Evolutionary conservation across 768 basidiomycete genomes (phyloP).

Genomic region (Trametes gibbosa): DNA sequence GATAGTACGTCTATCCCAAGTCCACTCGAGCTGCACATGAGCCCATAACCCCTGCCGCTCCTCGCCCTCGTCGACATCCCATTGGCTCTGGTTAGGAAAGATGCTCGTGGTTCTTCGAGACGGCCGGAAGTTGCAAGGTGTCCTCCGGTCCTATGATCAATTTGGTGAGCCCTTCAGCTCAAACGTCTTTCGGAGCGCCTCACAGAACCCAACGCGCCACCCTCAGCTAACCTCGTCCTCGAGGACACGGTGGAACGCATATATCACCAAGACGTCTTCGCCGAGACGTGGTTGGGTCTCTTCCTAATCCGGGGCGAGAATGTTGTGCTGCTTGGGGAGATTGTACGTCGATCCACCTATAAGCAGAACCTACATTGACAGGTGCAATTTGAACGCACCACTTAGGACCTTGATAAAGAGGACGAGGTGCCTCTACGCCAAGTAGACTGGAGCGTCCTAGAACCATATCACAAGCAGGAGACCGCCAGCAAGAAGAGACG

Average conservation of each 20-base stretch:
- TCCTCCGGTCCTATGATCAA: conserved; percentile 96
- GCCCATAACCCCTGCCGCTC: conserved; percentile 21
- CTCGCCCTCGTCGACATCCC: conserved; percentile 11
- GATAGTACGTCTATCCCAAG: conserved; percentile 90
- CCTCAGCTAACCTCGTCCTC: conserved; percentile 90
- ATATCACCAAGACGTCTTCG: conserved; percentile 85
- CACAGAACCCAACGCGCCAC: neutral
- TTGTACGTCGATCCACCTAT: conserved; percentile 55
- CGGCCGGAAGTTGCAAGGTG: conserved; percentile 94
- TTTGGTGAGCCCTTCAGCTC: conserved; percentile 64
- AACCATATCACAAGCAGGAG: conserved; percentile 70
- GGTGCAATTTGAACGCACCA: neutral
- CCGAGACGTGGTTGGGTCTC: conserved; percentile 84
- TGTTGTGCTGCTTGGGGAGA: conserved; percentile 94
- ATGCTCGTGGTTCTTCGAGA: conserved; percentile 97
- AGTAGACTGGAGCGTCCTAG: conserved; percentile 68
- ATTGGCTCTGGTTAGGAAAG: conserved; percentile 69
- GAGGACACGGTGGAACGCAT: conserved; percentile 95
- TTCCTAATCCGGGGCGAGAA: conserved; percentile 98
- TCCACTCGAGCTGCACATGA: conserved; percentile 33
- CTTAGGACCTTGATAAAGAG: conserved; percentile 87
- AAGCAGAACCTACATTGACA: neutral
- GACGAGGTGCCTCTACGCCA: conserved; percentile 80
- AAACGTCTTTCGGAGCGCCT: neutral
- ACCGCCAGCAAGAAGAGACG: conserved; percentile 70